phyloP scores from a whole-genome alignment of 495 filamentous ascomycete genomes.

The Parathielavia appendiculata region DNA sequence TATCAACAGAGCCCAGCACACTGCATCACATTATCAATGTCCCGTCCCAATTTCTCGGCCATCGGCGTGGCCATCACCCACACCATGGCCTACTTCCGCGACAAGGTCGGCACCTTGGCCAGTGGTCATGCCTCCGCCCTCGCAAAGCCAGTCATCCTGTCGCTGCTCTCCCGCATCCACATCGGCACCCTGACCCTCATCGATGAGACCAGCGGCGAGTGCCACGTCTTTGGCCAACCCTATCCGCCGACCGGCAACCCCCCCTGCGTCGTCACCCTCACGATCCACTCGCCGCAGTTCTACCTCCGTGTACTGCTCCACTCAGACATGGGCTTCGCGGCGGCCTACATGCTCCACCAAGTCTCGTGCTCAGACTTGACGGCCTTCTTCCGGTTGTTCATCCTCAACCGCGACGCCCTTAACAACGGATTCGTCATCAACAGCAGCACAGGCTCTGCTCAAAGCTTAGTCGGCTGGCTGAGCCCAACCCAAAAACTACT shows the following conservation, averaged over 20 bases:
- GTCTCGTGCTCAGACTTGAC: conserved; percentile 58
- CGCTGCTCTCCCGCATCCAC: conserved; percentile 39
- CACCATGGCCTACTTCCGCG: conserved; percentile 32
- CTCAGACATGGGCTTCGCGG: conserved; percentile 70
- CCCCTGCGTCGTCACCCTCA: conserved; percentile 3
- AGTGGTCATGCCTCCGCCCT: conserved; percentile 38
- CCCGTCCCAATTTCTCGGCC: conserved; percentile 15
- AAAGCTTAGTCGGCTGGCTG: no score
- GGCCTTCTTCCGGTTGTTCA: conserved; percentile 64
- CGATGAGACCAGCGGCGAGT: conserved; percentile 34
- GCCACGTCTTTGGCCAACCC: conserved; percentile 31
- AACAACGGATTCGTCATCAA: conserved; percentile 36
- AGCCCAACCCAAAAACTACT: no score
- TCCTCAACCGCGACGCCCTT: conserved; percentile 54
- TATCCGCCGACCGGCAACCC: background rate
- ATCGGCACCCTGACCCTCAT: conserved; percentile 40
- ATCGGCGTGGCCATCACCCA: background rate
- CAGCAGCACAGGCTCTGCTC: conserved; percentile 40
- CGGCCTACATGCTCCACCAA: conserved; percentile 67
- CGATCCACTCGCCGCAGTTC: conserved; percentile 39
- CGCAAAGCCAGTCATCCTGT: conserved; percentile 37
- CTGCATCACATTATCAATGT: background rate
- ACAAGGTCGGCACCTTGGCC: conserved; percentile 34
- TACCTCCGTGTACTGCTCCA: conserved; percentile 61
- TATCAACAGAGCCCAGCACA: no score